A percentile compares a stretch with the other conserved stretches of the same genome.
phyloP scores from a whole-genome alignment of 1,284 basidiomycete species.

The Ganoderma leucocontextum region DNA sequence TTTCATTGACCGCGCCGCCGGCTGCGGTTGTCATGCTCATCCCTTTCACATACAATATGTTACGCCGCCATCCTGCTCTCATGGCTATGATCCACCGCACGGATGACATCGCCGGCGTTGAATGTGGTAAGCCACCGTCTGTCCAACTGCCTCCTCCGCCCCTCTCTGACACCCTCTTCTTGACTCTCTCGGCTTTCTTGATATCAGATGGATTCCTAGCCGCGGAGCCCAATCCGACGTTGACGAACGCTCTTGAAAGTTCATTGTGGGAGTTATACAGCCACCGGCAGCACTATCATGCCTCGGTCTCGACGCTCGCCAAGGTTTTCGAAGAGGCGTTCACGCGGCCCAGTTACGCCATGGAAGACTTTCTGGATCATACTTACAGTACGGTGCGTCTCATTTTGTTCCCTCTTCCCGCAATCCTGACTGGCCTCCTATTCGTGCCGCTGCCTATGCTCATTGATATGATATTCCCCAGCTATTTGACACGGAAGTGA shows the following conservation, averaged over 20 bases:
- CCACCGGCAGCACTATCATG: constrained; percentile 86
- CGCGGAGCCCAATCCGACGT: constrained; percentile 76
- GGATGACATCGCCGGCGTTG: constrained; percentile 52
- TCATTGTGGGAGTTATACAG: constrained; percentile 93
- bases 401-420: neutral
- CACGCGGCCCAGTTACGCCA: constrained; percentile 87
- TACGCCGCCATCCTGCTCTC: constrained; percentile 91
- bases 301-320: constrained; percentile 84
- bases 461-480: constrained; percentile 41
- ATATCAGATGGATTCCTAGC: constrained; percentile 80
- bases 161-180: neutral
- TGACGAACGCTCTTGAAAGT: constrained; percentile 84
- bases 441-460: constrained; percentile 8
- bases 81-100: constrained; percentile 92
- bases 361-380: constrained; percentile 98
- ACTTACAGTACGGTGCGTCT: constrained; percentile 87
- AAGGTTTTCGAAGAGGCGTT: constrained; percentile 93
- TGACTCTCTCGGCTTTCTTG: neutral
- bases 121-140: constrained; percentile 45
- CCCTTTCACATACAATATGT: constrained; percentile 94
- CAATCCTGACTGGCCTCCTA: neutral
- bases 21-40: constrained; percentile 91
- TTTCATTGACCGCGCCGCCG: constrained; percentile 88
- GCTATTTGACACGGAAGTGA: constrained; percentile 90
- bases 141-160: constrained; percentile 6